phyloP scores from a whole-genome alignment of 2,329 filamentous ascomycete genomes.

The Meredithiella fracta region DNA sequence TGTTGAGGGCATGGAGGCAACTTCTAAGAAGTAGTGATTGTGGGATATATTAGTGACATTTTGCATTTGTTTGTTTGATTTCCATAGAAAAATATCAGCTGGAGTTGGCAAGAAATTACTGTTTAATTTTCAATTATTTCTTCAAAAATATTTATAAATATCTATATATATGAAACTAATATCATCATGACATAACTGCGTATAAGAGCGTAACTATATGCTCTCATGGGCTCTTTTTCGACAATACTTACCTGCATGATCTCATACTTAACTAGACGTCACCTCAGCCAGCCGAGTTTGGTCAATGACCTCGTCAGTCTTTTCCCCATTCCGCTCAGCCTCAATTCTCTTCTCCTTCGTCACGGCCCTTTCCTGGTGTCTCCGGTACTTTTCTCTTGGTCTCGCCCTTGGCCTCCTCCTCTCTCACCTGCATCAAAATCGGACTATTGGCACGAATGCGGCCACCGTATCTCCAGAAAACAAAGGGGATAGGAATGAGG shows the following conservation, averaged over 20 bases:
- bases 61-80: no score
- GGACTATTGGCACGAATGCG: constrained; percentile 35
- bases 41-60: neutral
- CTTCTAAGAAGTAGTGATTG: constrained; percentile 4
- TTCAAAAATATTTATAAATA: neutral
- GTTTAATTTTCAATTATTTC: neutral
- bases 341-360: neutral
- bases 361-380: neutral
- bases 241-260: neutral
- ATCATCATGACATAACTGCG: no score
- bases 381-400: constrained; percentile 9
- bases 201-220: neutral
- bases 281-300: neutral
- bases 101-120: no score
- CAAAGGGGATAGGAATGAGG: constrained; percentile 63
- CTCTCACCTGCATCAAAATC: constrained; percentile 28
- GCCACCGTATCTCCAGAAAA: constrained; percentile 52
- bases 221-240: neutral
- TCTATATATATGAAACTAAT: no score
- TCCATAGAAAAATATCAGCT: no score
- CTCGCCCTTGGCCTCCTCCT: constrained; percentile 26
- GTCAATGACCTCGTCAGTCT: neutral
- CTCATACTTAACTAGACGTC: neutral
- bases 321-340: neutral
- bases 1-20: constrained; percentile 4